Evolutionary conservation across 1,284 basidiomycete species (phyloP).

Genomic region (Naganishia sp.): DNA sequence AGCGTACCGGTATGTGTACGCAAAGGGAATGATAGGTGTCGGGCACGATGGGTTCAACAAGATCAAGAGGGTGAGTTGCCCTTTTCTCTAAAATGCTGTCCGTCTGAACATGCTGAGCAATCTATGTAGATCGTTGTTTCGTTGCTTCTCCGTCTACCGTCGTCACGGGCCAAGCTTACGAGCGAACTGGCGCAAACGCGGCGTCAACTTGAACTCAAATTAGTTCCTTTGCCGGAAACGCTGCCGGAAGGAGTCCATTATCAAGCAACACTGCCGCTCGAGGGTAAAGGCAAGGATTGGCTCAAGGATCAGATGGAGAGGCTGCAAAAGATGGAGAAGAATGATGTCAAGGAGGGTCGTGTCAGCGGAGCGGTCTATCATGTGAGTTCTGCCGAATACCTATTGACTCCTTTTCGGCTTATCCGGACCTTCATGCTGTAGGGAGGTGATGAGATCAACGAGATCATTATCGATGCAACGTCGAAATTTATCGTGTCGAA

Average conservation of each 20-base stretch:
- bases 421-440: constrained; percentile 56
- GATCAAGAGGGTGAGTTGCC: constrained; percentile 42
- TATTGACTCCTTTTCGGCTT: background rate
- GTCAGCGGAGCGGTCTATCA: constrained; percentile 87
- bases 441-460: constrained; percentile 76
- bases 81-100: background rate
- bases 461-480: constrained; percentile 53
- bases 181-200: constrained; percentile 69
- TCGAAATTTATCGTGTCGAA: constrained; percentile 61
- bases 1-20: constrained; percentile 69
- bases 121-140: constrained; percentile 56
- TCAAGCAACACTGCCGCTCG: constrained; percentile 61
- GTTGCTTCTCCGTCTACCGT: constrained; percentile 68
- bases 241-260: constrained; percentile 61
- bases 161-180: constrained; percentile 66
- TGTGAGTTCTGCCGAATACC: constrained; percentile 53
- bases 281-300: constrained; percentile 73
- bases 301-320: constrained; percentile 74
- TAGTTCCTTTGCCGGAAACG: constrained; percentile 53
- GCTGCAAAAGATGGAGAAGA: constrained; percentile 72
- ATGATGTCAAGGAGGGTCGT: constrained; percentile 62
- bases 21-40: constrained; percentile 61
- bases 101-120: background rate
- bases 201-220: constrained; percentile 65
- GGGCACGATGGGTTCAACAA: constrained; percentile 38